These are phyloP conservation scores for Oenanthe sinensis DNA, from an alignment of 129 eudicot genomes.

Conservation along the genomic window DNA sequence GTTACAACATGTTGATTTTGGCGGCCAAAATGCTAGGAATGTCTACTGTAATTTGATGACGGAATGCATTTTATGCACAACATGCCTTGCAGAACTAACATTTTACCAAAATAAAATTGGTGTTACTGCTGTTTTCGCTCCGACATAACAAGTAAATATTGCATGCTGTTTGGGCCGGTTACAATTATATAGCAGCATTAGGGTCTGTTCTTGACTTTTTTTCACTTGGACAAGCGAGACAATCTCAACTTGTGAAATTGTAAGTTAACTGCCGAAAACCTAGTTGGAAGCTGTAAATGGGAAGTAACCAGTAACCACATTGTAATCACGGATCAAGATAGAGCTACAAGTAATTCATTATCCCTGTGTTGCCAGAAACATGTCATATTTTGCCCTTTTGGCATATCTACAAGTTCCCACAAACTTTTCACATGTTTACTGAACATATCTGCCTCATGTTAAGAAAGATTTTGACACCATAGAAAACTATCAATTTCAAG, in stretches of 20 bases:
- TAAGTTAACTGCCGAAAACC: neutral
- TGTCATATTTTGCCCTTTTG: neutral
- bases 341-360: neutral
- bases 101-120: too few relatives aligned
- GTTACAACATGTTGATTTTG: neutral
- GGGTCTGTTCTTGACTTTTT: neutral
- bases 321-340: neutral
- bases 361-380: neutral
- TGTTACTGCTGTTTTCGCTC: too few relatives aligned
- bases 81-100: too few relatives aligned
- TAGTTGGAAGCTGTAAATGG: neutral
- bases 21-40: too few relatives aligned
- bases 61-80: too few relatives aligned
- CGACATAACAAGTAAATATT: too few relatives aligned
- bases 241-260: neutral
- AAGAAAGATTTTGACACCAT: neutral
- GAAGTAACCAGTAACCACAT: neutral
- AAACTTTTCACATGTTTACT: neutral
- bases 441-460: neutral
- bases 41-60: too few relatives aligned
- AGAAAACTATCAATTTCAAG: neutral
- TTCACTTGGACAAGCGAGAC: neutral
- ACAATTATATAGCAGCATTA: neutral
- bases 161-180: too few relatives aligned
- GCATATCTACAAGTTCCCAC: neutral